Evolutionary conservation across 169 alveolate species (phyloP).

Genomic region (Sarcocystis neurona): DNA sequence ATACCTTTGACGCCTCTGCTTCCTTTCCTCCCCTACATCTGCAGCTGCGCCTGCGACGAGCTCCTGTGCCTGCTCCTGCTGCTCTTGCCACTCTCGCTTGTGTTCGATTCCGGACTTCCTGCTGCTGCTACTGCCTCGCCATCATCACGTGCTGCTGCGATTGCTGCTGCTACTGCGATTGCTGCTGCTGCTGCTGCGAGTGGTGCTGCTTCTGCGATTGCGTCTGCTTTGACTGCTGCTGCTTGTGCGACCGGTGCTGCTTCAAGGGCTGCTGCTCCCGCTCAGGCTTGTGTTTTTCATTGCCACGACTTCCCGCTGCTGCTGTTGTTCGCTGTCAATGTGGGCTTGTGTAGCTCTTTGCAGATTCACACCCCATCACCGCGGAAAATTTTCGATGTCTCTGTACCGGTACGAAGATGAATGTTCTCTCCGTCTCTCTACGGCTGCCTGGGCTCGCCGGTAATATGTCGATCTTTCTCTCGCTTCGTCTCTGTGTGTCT

Average conservation of each 20-base stretch:
- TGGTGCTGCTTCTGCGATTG: background rate
- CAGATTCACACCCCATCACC: conserved; percentile 84
- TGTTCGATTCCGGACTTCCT: too few species aligned
- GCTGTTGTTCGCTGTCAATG: conserved; percentile 69
- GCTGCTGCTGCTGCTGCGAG: background rate
- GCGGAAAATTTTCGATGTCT: conserved; percentile 89
- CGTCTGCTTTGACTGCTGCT: too few species aligned
- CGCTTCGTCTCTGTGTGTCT: background rate
- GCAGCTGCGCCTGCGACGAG: too few species aligned
- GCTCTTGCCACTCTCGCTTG: too few species aligned
- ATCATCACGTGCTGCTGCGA: conserved; percentile 16
- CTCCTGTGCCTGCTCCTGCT: too few species aligned
- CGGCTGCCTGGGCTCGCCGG: background rate
- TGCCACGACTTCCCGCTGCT: background rate
- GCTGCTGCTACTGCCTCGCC: too few species aligned
- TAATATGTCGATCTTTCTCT: background rate
- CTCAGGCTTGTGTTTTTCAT: background rate
- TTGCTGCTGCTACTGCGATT: conserved; percentile 15
- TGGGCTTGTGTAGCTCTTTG: conserved; percentile 74
- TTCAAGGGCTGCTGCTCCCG: background rate
- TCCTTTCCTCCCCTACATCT: too few species aligned
- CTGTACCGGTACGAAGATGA: conserved; percentile 80
- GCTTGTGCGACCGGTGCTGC: too few species aligned
- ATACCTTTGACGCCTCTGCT: too few species aligned
- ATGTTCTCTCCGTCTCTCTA: background rate